Conservation (phyloP, 306 rosid genomes). For the Vicia villosa region DNA sequence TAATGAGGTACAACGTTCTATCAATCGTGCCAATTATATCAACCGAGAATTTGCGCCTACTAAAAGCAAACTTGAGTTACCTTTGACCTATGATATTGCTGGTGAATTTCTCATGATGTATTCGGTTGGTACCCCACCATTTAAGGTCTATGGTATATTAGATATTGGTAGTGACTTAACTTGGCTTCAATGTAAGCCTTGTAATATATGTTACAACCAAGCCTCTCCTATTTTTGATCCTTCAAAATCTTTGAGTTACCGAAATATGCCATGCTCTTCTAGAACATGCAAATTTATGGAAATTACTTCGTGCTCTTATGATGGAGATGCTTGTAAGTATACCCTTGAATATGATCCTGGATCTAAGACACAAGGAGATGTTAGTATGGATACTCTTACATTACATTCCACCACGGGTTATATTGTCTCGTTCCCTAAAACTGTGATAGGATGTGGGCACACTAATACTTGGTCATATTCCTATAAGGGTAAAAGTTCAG, state of each 20-base stretch:
- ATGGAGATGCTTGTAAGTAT: neutral
- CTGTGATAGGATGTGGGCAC: constrained; percentile 51
- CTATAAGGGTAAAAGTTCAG: constrained; percentile 14
- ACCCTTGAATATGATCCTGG: too few relatives aligned
- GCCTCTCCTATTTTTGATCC: neutral
- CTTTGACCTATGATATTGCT: too few relatives aligned
- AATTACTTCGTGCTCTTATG: neutral
- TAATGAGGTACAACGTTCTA: neutral
- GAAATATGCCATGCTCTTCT: neutral
- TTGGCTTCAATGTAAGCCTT: constrained; percentile 67
- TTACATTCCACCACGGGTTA: constrained; percentile 37
- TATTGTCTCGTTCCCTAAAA: constrained; percentile 23
- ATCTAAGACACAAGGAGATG: constrained; percentile 13
- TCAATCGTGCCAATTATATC: neutral
- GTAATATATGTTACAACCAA: constrained; percentile 11
- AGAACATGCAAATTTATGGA: neutral
- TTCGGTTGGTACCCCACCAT: constrained; percentile 53
- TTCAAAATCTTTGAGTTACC: neutral
- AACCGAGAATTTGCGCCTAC: too few relatives aligned
- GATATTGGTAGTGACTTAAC: constrained; percentile 62
- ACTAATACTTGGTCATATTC: neutral
- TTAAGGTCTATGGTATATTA: constrained; percentile 38
- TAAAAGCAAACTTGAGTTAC: too few relatives aligned
- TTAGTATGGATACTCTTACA: constrained; percentile 46
- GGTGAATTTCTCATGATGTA: neutral